Evolutionary conservation across 306 rosid genomes (phyloP), one percentile per base, ranked within the genome.

Genomic region (Inga oerstediana): DNA sequence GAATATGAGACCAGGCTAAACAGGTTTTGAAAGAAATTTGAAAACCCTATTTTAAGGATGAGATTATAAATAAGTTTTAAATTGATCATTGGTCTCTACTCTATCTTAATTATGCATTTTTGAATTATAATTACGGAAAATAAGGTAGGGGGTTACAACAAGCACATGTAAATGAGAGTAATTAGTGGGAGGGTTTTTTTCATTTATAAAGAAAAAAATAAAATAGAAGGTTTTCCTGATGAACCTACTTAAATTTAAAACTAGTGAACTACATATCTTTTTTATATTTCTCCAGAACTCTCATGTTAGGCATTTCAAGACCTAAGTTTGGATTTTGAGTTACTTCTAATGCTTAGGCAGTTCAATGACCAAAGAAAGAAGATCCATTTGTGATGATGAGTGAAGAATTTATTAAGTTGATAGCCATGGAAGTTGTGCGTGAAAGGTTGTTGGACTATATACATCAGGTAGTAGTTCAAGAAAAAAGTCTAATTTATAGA

Each of bases 341-440:
- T 82, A 74, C 73, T 87, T 86, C 77, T 75, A 68, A 79, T 86
- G 74, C 82, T 79, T 87, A 95, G 98, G 99, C 99, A 24, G 93
- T 93, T 78, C 87, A 87, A 88, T 87, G 98, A 76, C 90, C 97
- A 44, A 93, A 98, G 99, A 98, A 92, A 59, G 98, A 91, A 87
- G 98, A 94, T 86, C 94, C 99, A 73, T 88, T 87, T 56, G 77
- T 85, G 1, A 27, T 27, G 72, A 81, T 94, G 98, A 94, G 89
- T 15, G 98, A 96, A 83, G 99, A 94, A 87, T 89, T 92, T 83
- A 85, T 88, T 93, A 96, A 94, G 92, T 92, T 88, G 84, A 89
- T 93, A 75, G 90, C 99, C 54, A 79, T 92, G 74, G 99, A 96
- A 86, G 97, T 96, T 84, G 99, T 96, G 80, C 97, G 98, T 34